phyloP scores from a whole-genome alignment of 1,139 yeast genomes.

The Diutina neorugosa region DNA sequence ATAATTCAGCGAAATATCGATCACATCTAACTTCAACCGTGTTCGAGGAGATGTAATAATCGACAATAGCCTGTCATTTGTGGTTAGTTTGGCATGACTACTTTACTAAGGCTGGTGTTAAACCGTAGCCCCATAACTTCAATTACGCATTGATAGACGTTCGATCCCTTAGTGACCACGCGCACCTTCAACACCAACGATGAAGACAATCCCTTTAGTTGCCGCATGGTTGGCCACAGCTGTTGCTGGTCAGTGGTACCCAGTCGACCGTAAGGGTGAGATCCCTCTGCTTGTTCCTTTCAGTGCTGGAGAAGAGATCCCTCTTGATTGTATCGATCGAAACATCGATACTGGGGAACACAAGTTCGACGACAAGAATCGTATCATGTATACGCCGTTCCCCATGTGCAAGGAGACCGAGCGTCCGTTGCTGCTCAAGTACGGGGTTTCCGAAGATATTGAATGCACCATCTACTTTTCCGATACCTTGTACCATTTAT shows the following conservation, averaged over 20 bases:
- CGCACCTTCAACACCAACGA: background rate
- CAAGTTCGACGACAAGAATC: constrained; percentile 46
- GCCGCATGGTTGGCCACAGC: background rate
- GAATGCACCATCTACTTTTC: constrained; percentile 52
- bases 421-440: constrained; percentile 40
- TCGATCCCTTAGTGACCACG: background rate
- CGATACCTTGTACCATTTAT: constrained; percentile 61
- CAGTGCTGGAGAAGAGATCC: constrained; percentile 30
- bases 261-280: constrained; percentile 24
- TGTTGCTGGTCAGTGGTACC: constrained; percentile 20
- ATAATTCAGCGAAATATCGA: no score
- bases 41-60: no score
- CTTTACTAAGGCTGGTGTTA: no score
- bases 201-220: background rate
- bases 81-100: no score
- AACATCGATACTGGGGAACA: constrained; percentile 71
- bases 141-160: background rate
- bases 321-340: constrained; percentile 51
- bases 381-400: constrained; percentile 46
- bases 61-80: no score
- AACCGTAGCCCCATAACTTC: no score
- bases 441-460: constrained; percentile 39
- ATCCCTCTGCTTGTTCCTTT: constrained; percentile 29
- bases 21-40: no score
- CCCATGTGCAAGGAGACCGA: constrained; percentile 58